phyloP scores from a whole-genome alignment of 2,329 filamentous ascomycete genomes.

The Trichophyton benhamiae region DNA sequence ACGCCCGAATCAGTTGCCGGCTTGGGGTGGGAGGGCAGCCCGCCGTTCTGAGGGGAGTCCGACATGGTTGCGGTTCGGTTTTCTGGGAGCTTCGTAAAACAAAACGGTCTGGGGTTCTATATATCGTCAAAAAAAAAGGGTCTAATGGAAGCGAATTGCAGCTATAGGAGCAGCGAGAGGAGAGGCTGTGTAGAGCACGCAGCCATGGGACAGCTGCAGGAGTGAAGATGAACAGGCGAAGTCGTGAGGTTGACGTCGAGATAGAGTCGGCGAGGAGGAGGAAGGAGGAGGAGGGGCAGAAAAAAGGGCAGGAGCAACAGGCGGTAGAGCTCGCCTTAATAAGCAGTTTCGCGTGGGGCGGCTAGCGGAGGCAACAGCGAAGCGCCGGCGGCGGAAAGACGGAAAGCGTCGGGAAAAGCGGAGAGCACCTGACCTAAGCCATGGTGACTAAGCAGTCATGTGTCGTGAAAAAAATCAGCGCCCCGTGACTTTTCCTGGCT shows the following conservation, averaged over 20 bases:
- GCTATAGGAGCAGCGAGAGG: neutral
- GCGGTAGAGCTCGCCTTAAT: neutral
- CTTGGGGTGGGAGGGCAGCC: constrained; percentile 4
- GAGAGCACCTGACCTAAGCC: neutral
- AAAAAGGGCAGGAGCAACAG: neutral
- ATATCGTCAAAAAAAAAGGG: no score
- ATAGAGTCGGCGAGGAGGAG: neutral
- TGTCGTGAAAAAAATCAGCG: neutral
- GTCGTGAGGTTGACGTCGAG: neutral
- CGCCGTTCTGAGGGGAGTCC: neutral
- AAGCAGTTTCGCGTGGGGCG: constrained; percentile 2
- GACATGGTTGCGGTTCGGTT: neutral
- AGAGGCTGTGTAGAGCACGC: neutral
- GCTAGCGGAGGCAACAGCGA: neutral
- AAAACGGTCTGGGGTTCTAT: neutral
- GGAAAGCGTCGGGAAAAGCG: neutral
- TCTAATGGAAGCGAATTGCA: neutral
- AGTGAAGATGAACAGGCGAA: neutral
- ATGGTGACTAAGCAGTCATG: constrained; percentile 1
- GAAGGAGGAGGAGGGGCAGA: neutral
- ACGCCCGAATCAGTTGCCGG: constrained; percentile 28
- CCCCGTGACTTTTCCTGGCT: neutral
- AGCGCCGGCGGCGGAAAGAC: neutral
- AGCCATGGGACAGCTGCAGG: neutral
- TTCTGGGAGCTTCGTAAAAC: neutral